Evolutionary conservation across 768 basidiomycete genomes (phyloP).

Genomic region (Coprinopsis marcescibilis): DNA sequence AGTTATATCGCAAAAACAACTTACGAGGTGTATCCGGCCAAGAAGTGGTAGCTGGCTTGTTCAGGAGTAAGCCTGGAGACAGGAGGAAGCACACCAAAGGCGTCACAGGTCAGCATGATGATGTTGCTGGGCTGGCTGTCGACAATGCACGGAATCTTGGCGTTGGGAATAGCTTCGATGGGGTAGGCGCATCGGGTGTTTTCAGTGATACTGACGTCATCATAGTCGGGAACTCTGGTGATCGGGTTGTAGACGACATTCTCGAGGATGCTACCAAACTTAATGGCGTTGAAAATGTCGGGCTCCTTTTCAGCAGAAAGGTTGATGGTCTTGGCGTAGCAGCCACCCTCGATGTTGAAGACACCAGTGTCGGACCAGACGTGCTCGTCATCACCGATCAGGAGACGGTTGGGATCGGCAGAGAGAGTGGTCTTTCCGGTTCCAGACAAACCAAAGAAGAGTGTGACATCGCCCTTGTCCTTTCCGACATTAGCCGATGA

Average conservation of each 20-base stretch:
- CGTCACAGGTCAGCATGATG: slow-evolving; percentile 97
- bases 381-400: slow-evolving; percentile 99
- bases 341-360: slow-evolving; percentile 99
- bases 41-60: slow-evolving; percentile 97
- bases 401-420: slow-evolving; percentile 86
- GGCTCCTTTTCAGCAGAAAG: slow-evolving; percentile 97
- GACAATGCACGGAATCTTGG: slow-evolving; percentile 87
- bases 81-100: slow-evolving; percentile 96
- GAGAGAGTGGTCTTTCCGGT: slow-evolving; percentile 99
- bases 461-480: slow-evolving; percentile 84
- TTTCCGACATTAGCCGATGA: slow-evolving; percentile 96
- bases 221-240: slow-evolving; percentile 85
- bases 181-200: slow-evolving; percentile 99
- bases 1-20: slow-evolving; percentile 19
- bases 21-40: slow-evolving; percentile 92
- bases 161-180: slow-evolving; percentile 95
- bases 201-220: slow-evolving; percentile 95
- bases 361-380: slow-evolving; percentile 99
- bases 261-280: slow-evolving; percentile 94
- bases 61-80: slow-evolving; percentile 88
- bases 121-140: slow-evolving; percentile 88
- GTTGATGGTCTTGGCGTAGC: slow-evolving; percentile 98
- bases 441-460: slow-evolving; percentile 98
- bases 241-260: slow-evolving; percentile 95
- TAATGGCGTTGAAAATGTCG: slow-evolving; percentile 93